phyloP scores from a whole-genome alignment of 352 stramenopile genomes.

The Saprolegnia diclina region DNA sequence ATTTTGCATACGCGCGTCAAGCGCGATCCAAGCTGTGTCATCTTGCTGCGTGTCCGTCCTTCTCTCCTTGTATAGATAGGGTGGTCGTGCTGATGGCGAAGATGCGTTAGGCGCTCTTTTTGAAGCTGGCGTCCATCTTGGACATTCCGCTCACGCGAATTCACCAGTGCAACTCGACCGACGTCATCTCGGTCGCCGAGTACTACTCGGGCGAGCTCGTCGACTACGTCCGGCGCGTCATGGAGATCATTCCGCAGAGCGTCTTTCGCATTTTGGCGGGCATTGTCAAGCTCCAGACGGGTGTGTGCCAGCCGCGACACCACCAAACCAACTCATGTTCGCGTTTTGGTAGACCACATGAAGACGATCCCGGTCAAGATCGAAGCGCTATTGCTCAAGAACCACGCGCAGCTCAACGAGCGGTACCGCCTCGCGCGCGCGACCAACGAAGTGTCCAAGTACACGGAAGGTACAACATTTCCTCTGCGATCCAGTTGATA shows the following conservation, averaged over 20 bases:
- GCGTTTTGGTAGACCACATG: slow-evolving; percentile 59
- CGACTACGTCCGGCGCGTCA: slow-evolving; percentile 90
- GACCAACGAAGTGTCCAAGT: slow-evolving; percentile 94
- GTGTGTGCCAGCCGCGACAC: too few species aligned
- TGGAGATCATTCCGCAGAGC: slow-evolving; percentile 92
- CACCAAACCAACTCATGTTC: neutral
- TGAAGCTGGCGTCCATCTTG: slow-evolving; percentile 93
- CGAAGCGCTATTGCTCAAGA: slow-evolving; percentile 89
- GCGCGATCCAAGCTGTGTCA: slow-evolving; percentile 89
- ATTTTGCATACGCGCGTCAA: slow-evolving; percentile 91
- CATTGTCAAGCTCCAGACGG: slow-evolving; percentile 90
- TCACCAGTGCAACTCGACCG: slow-evolving; percentile 86
- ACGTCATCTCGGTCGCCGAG: slow-evolving; percentile 88
- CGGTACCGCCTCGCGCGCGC: slow-evolving; percentile 89
- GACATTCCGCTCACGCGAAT: slow-evolving; percentile 92
- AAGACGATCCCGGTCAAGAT: slow-evolving; percentile 88
- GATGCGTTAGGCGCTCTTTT: slow-evolving; percentile 69
- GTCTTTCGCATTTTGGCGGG: slow-evolving; percentile 92
- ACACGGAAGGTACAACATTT: slow-evolving; percentile 80
- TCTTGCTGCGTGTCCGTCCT: slow-evolving; percentile 59
- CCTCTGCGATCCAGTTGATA: slow-evolving; percentile 8
- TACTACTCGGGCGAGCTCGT: slow-evolving; percentile 94
- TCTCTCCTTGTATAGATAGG: neutral
- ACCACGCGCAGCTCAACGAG: slow-evolving; percentile 88
- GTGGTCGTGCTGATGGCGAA: neutral